Percentiles rank a stretch among this genome's conserved stretches.
Conservation (phyloP, 106 monocot genomes). For the Amphibolis antarctica region DNA sequence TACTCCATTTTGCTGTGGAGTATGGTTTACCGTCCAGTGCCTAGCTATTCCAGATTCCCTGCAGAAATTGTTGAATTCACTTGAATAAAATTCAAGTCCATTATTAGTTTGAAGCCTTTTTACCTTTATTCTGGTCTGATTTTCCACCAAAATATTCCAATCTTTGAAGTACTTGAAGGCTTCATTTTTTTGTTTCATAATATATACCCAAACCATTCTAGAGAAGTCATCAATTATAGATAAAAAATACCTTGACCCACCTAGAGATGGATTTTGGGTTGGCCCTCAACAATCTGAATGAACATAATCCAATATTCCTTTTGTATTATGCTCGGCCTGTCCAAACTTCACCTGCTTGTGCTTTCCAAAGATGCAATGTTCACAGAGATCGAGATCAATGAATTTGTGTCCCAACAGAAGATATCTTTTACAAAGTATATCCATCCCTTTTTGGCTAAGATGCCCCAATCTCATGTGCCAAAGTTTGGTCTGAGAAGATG, state of each 20-base stretch:
- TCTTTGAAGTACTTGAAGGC: background rate
- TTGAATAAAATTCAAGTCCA: background rate
- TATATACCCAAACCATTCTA: constrained; percentile 1
- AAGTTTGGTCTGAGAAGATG: background rate
- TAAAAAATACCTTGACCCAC: constrained; percentile 6
- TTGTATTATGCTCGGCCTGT: background rate
- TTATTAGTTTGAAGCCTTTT: background rate
- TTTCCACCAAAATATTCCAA: background rate
- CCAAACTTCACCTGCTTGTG: background rate
- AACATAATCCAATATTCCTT: constrained; percentile 4
- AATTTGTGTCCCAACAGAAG: background rate
- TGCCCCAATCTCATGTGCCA: constrained; percentile 6
- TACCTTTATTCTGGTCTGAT: background rate
- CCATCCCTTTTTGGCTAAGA: background rate
- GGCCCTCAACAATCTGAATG: constrained; percentile 8
- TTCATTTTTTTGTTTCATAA: background rate
- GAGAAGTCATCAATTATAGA: constrained; percentile 3
- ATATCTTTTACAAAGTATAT: background rate
- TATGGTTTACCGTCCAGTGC: background rate
- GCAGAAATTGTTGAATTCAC: background rate
- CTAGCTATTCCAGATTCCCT: background rate
- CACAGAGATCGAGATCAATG: background rate
- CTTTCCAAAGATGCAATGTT: background rate
- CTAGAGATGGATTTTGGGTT: constrained; percentile 3
- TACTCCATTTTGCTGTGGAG: background rate